Base-by-base conservation (phyloP, 805 yeast species). In the Candida multigemmis region DNA sequence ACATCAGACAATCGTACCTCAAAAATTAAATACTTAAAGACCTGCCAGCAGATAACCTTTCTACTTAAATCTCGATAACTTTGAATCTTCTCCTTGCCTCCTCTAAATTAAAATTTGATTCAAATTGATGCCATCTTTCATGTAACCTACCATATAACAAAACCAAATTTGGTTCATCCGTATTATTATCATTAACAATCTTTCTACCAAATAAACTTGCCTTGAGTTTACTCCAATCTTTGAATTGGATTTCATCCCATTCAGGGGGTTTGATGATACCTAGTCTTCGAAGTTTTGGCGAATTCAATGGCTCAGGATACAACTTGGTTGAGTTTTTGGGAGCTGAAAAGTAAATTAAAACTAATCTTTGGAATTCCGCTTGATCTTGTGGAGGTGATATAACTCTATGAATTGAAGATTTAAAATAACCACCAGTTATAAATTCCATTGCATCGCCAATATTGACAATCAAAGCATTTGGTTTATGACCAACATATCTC, bases 311-410 rank as follows among this genome's bases (percentile, higher is more conserved):
- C n/a, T 56, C 65, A 6, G 71, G 69, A 35, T 66, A 70, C 22
- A 66, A 41, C 12, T 41, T 38, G 1, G 68, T 48, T 4, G 40
- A 40, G 16, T 44, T 31, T 11, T 50, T 37, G 6, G 69, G 67
- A 35, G 61, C 55, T 27, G 58, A 48, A 43, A 66, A 66, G 31
- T 65, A 62, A 12, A 66, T 64, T 3, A 64, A 32, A 3, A 60
- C 60, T 32, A 59, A 48, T 26, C 72, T 46, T 16, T 50, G 42
- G 34, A 44, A 50, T 1, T 40, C 31, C 13, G 34, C 35, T 36
- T 67, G 73, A 25, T 62, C 65, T 3, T 28, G 33, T 4, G 70
- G 71, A 4, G 72, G 71, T 16, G 60, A 54, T n/a, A 60, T 54
- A 4, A 67, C 73, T 25, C 72, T 39, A 29, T 67, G 73, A 23